Evolutionary conservation across 306 rosid genomes (phyloP).

Genomic region (Arachis stenosperma): DNA sequence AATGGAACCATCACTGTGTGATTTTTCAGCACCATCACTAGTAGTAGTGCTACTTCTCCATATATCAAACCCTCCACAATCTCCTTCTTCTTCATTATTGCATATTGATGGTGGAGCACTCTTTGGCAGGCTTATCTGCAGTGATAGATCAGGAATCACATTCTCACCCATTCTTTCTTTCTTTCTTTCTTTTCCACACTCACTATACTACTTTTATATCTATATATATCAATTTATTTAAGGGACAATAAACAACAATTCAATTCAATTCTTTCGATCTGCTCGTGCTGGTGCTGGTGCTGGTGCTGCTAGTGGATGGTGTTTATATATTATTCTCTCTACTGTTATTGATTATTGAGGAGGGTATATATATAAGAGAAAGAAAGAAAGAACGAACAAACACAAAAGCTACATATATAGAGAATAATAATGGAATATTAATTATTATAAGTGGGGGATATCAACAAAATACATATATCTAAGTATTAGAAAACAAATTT

Average conservation of each 20-base stretch:
- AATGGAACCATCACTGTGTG: slow-evolving; percentile 56
- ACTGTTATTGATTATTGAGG: slow-evolving; percentile 33
- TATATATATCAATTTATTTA: too few relatives aligned
- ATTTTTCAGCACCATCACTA: slow-evolving; percentile 34
- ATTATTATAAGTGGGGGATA: neutral
- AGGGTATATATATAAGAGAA: neutral
- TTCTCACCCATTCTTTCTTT: slow-evolving; percentile 22
- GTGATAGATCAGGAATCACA: slow-evolving; percentile 87
- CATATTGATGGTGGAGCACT: slow-evolving; percentile 60
- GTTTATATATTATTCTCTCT: slow-evolving; percentile 30
- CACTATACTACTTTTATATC: too few relatives aligned
- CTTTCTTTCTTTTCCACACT: too few relatives aligned
- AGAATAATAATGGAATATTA: slow-evolving; percentile 10
- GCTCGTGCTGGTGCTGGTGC: too few relatives aligned
- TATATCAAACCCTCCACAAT: slow-evolving; percentile 49
- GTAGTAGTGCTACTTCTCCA: slow-evolving; percentile 38
- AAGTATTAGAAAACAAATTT: too few relatives aligned
- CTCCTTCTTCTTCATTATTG: slow-evolving; percentile 39
- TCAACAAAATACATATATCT: too few relatives aligned
- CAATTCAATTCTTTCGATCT: too few relatives aligned
- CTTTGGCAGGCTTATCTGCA: slow-evolving; percentile 76
- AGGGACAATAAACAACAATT: too few relatives aligned
- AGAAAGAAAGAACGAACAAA: too few relatives aligned
- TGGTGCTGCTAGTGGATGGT: neutral
- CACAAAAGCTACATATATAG: neutral